Evolutionary conservation across 2,329 filamentous ascomycete species (phyloP), one percentile per base, ranked within the genome.

Genomic region (Cryphonectria radicalis): DNA sequence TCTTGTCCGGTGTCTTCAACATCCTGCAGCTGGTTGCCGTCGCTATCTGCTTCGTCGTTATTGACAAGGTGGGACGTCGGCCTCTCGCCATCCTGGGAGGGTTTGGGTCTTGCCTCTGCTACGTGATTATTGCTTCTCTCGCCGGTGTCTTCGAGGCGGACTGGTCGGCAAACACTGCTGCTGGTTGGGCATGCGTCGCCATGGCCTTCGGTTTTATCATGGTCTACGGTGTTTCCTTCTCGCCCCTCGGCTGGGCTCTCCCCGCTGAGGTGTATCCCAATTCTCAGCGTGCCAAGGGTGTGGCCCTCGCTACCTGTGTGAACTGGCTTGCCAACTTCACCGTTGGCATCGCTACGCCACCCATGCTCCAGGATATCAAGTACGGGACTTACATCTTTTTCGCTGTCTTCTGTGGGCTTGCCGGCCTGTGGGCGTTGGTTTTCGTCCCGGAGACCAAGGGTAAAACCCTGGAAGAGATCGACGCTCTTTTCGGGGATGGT

Each of bases 311-410:
- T 0, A 89, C 88, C 0, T 87, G 84, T 72, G 85, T 85, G 1
- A 90, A 88, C 76, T 92, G 89, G 82, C 76, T 90, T 2, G 88
- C 86, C 77, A 90, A 91, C 77, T 91, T 91, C 73, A 86, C 89
- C 66, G 88, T 90, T 37, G 81, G 88, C 13, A 79, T 91, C 17
- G 84, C 90, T 46, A 90, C 88, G 0, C 89, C 89, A 0, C 86
- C 88, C 0, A 82, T 91, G 4, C 83, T 91, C 7, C 81, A 88
- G 70, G 84, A 87, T 65, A 87, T 74, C 11, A 77, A 77, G 0
- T 80, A 75, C 50, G 86, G 86, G 1, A 85, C 87, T 0, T 91
- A 89, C 76, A 80, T 90, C 73, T 89, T 90, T 73, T 91, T 90
- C 76, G 83, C 86, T 4, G 84, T 79, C 40, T 90, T 90, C 62